A percentile compares a stretch with the other conserved stretches of the same genome.
Conservation (phyloP, 2,329 filamentous ascomycete species). For the Aspergillus pseudonomiae region DNA sequence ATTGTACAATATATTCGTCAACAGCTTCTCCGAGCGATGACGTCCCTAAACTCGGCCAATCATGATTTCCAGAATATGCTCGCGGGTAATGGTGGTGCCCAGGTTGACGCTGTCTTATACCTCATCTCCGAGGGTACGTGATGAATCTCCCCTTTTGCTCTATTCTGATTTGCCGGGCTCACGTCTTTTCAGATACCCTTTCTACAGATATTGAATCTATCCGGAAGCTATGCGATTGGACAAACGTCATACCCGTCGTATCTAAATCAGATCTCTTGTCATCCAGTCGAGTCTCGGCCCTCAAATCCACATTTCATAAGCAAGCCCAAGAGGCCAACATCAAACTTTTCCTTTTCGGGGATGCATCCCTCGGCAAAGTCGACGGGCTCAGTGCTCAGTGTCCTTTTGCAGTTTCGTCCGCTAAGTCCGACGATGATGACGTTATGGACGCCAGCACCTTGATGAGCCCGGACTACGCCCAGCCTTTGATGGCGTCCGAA, state of each 20-base stretch:
- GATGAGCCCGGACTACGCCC: conserved; percentile 89
- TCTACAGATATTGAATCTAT: conserved; percentile 72
- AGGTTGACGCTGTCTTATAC: conserved; percentile 86
- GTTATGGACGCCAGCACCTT: conserved; percentile 90
- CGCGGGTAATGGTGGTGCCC: conserved; percentile 77
- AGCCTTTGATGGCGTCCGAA: conserved; percentile 77
- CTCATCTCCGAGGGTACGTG: conserved; percentile 71
- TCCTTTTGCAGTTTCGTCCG: conserved; percentile 78
- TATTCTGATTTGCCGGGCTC: neutral
- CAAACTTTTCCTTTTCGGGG: conserved; percentile 68
- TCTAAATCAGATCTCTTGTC: conserved; percentile 74
- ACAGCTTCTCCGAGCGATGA: conserved; percentile 65
- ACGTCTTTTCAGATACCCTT: conserved; percentile 53
- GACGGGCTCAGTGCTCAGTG: conserved; percentile 38
- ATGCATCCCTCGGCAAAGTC: conserved; percentile 30
- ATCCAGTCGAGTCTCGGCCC: conserved; percentile 56
- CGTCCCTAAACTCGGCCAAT: conserved; percentile 66
- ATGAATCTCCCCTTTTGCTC: neutral
- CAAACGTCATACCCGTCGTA: conserved; percentile 84
- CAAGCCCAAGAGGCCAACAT: conserved; percentile 53
- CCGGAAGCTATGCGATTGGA: conserved; percentile 68
- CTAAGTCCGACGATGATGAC: conserved; percentile 70
- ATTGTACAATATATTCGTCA: conserved; percentile 74
- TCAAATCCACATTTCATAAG: conserved; percentile 58
- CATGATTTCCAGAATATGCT: conserved; percentile 75